Evolutionary conservation across 2,329 filamentous ascomycete genomes (phyloP).

Genomic region (Xylariaceae sp.): DNA sequence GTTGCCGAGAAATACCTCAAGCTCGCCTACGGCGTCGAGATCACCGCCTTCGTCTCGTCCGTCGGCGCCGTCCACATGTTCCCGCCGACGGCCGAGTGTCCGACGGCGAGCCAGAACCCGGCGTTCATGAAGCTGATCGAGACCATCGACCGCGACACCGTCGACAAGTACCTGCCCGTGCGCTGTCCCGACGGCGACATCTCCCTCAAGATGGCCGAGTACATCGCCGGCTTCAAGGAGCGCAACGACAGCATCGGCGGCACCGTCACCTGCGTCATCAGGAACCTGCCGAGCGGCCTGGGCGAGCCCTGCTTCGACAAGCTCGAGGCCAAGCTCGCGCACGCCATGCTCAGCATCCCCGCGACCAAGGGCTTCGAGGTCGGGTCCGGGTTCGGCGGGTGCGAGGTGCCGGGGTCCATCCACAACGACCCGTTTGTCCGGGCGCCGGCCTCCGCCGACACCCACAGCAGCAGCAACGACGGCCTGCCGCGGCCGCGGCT

Average conservation of each 20-base stretch:
- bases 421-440: conserved; percentile 90
- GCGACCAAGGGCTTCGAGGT: conserved; percentile 96
- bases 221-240: conserved; percentile 78
- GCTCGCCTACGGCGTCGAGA: conserved; percentile 82
- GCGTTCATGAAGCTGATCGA: conserved; percentile 75
- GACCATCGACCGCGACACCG: conserved; percentile 71
- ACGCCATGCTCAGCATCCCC: conserved; percentile 94
- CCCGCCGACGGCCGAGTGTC: conserved; percentile 68
- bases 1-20: conserved; percentile 92
- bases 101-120: conserved; percentile 73
- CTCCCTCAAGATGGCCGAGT: conserved; percentile 72
- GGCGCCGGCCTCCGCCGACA: conserved; percentile 49
- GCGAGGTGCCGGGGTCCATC: conserved; percentile 80
- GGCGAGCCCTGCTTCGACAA: conserved; percentile 97
- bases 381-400: conserved; percentile 87
- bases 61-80: conserved; percentile 81
- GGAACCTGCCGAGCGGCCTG: conserved; percentile 80
- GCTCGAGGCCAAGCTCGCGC: conserved; percentile 85
- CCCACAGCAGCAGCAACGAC: conserved; percentile 47
- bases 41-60: conserved; percentile 86
- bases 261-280: conserved; percentile 91
- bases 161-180: conserved; percentile 84
- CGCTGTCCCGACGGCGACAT: conserved; percentile 75
- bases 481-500: conserved; percentile 62
- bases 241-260: conserved; percentile 88